Evolutionary conservation across 352 stramenopile species (phyloP).

Genomic region (Globisporangium rhizosaccharum): DNA sequence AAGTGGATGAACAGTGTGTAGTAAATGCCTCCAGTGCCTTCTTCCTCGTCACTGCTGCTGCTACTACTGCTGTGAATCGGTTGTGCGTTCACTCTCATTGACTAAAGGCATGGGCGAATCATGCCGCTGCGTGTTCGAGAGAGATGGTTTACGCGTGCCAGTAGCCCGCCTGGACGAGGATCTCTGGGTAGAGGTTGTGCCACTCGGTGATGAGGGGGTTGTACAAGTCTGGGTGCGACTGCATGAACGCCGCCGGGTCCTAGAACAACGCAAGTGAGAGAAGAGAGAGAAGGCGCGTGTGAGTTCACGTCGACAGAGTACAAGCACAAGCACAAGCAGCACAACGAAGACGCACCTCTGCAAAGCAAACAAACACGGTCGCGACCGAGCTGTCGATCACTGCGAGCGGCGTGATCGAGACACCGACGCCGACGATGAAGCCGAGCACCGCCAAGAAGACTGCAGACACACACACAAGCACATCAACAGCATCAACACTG

Average conservation of each 20-base stretch:
- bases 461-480: slow-evolving; percentile 6
- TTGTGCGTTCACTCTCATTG: no score
- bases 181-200: slow-evolving; percentile 85
- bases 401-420: slow-evolving; percentile 87
- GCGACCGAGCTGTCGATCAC: slow-evolving; percentile 93
- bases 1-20: no score
- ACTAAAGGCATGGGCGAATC: no score
- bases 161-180: slow-evolving; percentile 87
- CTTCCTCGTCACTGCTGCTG: neutral
- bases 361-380: slow-evolving; percentile 97
- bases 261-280: slow-evolving; percentile 3
- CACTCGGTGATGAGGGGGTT: slow-evolving; percentile 78
- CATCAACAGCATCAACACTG: neutral
- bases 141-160: slow-evolving; percentile 41
- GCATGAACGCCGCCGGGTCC: slow-evolving; percentile 77
- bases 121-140: neutral
- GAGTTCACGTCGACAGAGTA: neutral
- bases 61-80: neutral
- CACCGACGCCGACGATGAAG: slow-evolving; percentile 83
- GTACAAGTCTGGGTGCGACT: slow-evolving; percentile 79
- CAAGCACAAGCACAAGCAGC: neutral
- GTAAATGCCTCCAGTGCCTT: no score
- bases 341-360: slow-evolving; percentile 49
- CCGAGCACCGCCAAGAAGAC: slow-evolving; percentile 77
- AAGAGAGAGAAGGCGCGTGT: neutral